Evolutionary conservation across 176 grass and related monocot genomes (phyloP), one percentile per base, ranked within the genome.

Genomic region (Carex littledalei): DNA sequence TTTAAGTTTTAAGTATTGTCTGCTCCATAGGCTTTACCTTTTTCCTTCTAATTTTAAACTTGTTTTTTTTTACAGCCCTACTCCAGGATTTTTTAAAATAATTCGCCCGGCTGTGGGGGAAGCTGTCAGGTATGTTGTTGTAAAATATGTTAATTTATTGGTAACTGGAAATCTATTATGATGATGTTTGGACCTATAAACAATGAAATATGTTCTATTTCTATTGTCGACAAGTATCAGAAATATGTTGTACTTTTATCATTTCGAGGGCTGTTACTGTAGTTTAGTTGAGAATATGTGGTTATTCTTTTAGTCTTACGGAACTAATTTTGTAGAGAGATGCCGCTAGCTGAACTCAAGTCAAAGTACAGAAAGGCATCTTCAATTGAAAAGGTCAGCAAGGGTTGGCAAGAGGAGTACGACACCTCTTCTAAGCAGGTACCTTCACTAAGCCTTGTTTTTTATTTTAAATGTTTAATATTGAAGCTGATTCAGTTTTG

Each of bases 371-470:
- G 88, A 92, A 99, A 92, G 56, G 94, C 94, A 26, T 88, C 91
- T 68, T 95, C 91, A 65, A 88, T 94, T 67, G 93, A 90, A 34
- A 99, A 95, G 84, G 91, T 89, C 79, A 87, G 77, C 79, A 91
- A 92, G 88, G 91, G 97, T 67, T 99, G 97, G 97, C 87, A 88
- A 76, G 87, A 91, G 85, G 97, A 99, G 63, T 95, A 94, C 43
- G 88, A 92, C 78, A 81, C 89, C 88, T 99, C 97, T 82, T 96
- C 93, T 20, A 91, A 90, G 54, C 97, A 94, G 97, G 97, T 99
- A 90, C 84, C 17, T 29, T 73, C 52, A 62, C 16, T 56, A 31
- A 69, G 8, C 64, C 41, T 18, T 61, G 31, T 4, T 61, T 43
- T 41, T 65, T 17, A 55, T 43, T n/a, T 53, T 11, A 77, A 22